Evolutionary conservation across 108 stramenopile species (phyloP).

Genomic region (Nitzschia sp.): DNA sequence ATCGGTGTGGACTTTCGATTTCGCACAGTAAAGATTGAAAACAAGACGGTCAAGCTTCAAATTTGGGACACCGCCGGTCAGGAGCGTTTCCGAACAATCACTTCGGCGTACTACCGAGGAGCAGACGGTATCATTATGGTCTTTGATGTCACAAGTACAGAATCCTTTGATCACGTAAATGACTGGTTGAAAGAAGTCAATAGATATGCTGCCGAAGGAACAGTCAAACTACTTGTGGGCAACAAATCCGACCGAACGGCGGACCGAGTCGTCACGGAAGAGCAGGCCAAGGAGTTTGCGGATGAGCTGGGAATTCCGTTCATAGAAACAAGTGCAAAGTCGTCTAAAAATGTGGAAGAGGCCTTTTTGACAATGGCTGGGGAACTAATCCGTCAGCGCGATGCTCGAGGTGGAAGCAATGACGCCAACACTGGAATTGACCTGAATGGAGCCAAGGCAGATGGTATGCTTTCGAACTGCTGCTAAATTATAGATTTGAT

Average conservation of each 20-base stretch:
- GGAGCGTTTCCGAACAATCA: conserved; percentile 98
- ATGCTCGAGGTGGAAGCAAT: conserved; percentile 55
- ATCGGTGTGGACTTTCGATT: conserved; percentile 99
- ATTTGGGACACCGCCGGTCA: conserved; percentile 99
- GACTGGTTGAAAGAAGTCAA: conserved; percentile 99
- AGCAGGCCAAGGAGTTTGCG: conserved; percentile 93
- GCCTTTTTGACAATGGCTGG: conserved; percentile 98
- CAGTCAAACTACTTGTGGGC: conserved; percentile 94
- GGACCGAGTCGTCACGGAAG: conserved; percentile 89
- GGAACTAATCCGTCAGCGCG: conserved; percentile 90
- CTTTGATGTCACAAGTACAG: conserved; percentile 95
- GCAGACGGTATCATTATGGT: conserved; percentile 98
- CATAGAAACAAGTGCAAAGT: conserved; percentile 96
- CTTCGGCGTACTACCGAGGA: conserved; percentile 94
- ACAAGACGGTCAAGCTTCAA: conserved; percentile 96
- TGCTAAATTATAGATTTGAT: conserved; percentile 28
- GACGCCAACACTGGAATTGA: conserved; percentile 58
- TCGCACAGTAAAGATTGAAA: conserved; percentile 96
- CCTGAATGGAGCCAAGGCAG: conserved; percentile 48
- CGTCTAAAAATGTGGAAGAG: conserved; percentile 96
- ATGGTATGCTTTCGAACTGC: conserved; percentile 35
- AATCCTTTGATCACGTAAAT: conserved; percentile 98
- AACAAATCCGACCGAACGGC: conserved; percentile 93
- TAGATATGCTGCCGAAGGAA: conserved; percentile 95
- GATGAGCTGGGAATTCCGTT: conserved; percentile 97